Evolutionary conservation across 805 yeast genomes (phyloP).

Genomic region (Ogataea pilisensis): DNA sequence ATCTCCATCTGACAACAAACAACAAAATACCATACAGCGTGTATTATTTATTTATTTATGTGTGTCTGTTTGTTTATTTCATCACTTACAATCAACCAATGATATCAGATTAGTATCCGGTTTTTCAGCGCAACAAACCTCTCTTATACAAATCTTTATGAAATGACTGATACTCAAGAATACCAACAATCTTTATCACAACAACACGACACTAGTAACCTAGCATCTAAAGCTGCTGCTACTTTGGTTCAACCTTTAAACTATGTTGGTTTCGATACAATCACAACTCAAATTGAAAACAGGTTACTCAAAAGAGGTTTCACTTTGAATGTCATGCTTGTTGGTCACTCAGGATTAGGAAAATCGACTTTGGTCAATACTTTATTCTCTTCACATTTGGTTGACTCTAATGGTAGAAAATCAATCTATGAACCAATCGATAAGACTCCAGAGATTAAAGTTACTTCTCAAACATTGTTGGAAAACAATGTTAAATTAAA

Average conservation of each 20-base stretch:
- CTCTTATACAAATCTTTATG: no score
- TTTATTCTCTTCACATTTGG: conserved; percentile 76
- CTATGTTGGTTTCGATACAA: conserved; percentile 95
- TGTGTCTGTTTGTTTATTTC: no score
- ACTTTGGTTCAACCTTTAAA: conserved; percentile 50
- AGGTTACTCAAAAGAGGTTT: conserved; percentile 89
- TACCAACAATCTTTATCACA: neutral
- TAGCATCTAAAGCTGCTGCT: conserved; percentile 2
- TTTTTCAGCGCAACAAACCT: no score
- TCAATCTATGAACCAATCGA: conserved; percentile 66
- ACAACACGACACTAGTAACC: conserved; percentile 2
- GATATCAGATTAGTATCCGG: no score
- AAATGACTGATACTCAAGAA: conserved; percentile 2
- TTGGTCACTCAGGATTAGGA: conserved; percentile 91
- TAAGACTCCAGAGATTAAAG: conserved; percentile 81
- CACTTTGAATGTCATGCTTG: conserved; percentile 90
- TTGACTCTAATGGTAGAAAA: conserved; percentile 70
- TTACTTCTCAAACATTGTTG: conserved; percentile 60
- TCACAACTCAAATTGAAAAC: conserved; percentile 92
- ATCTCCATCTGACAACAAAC: no score
- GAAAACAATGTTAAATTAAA: conserved; percentile 88
- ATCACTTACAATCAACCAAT: no score
- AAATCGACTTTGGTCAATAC: conserved; percentile 91
- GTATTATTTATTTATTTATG: no score
- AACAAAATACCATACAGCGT: no score